These are phyloP conservation scores for Tulasnella sp. DNA, from an alignment of 768 basidiomycete genomes.

Conservation along the genomic window DNA sequence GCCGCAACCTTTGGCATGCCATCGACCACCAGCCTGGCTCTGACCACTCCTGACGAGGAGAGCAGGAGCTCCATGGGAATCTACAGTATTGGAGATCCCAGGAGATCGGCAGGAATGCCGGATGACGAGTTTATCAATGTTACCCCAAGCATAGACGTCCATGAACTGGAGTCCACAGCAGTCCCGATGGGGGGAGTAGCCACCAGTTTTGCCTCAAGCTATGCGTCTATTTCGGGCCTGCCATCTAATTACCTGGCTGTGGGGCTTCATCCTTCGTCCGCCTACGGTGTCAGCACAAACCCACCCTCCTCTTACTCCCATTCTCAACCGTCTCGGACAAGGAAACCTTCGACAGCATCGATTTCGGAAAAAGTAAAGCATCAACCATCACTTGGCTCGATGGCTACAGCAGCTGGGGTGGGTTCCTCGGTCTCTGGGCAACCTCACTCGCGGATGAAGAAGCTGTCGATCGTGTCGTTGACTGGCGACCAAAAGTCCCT, in stretches of 20 bases:
- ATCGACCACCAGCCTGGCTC: not conserved
- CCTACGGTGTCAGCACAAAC: not conserved
- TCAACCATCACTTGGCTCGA: not conserved
- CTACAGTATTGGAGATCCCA: not conserved
- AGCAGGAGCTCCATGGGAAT: not conserved
- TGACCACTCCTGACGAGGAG: not conserved
- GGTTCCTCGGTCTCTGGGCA: not conserved
- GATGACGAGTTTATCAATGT: conserved; percentile 5
- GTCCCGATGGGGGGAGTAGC: not conserved
- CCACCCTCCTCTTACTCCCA: not conserved
- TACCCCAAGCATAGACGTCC: not conserved
- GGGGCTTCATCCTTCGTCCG: not conserved
- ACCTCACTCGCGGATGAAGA: not conserved
- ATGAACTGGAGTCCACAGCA: not conserved
- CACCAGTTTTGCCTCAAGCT: not conserved
- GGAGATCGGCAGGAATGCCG: conserved; percentile 1
- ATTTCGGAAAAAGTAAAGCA: not conserved
- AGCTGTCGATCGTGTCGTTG: not conserved
- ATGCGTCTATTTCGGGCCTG: not conserved
- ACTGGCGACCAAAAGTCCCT: not conserved
- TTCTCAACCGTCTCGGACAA: not conserved
- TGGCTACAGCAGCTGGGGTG: not conserved
- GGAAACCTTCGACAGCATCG: not conserved
- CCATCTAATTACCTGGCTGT: not conserved
- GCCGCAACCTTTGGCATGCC: conserved; percentile 1